Percentiles rank a stretch among this genome's conserved stretches.
Evolutionary conservation across 2,329 filamentous ascomycete species (phyloP).

Genomic region (Lachnellula hyalina): DNA sequence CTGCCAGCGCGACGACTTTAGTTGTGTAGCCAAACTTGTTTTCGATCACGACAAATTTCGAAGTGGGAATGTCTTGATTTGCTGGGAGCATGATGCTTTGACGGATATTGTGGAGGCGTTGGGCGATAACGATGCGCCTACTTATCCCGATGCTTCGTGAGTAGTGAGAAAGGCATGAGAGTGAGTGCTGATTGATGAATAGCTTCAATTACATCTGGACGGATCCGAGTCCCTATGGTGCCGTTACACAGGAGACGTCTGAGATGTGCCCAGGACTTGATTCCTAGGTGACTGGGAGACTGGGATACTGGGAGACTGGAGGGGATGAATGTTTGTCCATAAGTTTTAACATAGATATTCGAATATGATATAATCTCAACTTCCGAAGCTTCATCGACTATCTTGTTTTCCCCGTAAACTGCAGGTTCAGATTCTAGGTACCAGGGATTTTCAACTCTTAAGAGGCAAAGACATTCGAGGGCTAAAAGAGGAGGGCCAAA

Average conservation of each 20-base stretch:
- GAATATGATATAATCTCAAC: neutral
- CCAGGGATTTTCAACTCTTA: too few species aligned
- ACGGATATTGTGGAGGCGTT: slow-evolving; percentile 47
- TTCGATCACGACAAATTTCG: slow-evolving; percentile 42
- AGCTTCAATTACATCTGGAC: slow-evolving; percentile 55
- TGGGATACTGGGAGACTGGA: neutral
- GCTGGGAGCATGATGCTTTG: slow-evolving; percentile 54
- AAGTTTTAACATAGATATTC: too few species aligned
- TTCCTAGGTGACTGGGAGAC: neutral
- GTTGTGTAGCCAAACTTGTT: slow-evolving; percentile 49
- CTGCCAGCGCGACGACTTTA: slow-evolving; percentile 50
- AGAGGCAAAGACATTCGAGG: too few species aligned
- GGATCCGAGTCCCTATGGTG: slow-evolving; percentile 43
- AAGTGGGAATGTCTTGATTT: slow-evolving; percentile 50
- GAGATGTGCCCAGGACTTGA: slow-evolving; percentile 53
- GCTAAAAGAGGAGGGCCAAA: too few species aligned
- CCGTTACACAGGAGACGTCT: slow-evolving; percentile 39
- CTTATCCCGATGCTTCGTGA: slow-evolving; percentile 45
- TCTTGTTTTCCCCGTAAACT: too few species aligned
- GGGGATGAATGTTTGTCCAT: neutral
- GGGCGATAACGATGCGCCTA: slow-evolving; percentile 44
- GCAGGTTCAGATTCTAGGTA: too few species aligned
- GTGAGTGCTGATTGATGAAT: slow-evolving; percentile 3
- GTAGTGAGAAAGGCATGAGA: slow-evolving; percentile 10
- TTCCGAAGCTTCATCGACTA: neutral